These are phyloP conservation scores for Lactarius sanguifluus DNA, from an alignment of 768 basidiomycete genomes.

Conservation along the genomic window DNA sequence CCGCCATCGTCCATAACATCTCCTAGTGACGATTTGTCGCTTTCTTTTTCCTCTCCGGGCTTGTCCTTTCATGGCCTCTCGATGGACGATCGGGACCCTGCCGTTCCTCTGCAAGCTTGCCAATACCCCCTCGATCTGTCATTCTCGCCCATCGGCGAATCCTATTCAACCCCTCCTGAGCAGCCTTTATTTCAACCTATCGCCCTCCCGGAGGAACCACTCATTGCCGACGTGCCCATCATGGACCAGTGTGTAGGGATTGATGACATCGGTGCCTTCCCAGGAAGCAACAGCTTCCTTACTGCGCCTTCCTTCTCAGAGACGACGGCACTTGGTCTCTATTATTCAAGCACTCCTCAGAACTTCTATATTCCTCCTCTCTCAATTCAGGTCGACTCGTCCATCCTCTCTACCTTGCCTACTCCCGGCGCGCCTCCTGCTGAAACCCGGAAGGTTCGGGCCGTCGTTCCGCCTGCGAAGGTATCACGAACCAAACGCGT, in stretches of 20 bases:
- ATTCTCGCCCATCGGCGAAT: not conserved
- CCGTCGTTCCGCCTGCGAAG: not conserved
- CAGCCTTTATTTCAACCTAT: not conserved
- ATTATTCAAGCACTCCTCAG: constrained; percentile 1
- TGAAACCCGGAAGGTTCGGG: constrained; percentile 7
- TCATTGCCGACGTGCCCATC: not conserved
- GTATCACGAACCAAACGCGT: not conserved
- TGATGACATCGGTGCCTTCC: not conserved
- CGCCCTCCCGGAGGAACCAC: not conserved
- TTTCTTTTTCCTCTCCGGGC: not conserved
- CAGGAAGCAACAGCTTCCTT: not conserved
- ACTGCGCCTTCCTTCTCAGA: not conserved
- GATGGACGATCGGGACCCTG: not conserved
- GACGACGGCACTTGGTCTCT: constrained; percentile 18
- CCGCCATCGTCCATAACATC: constrained; percentile 13
- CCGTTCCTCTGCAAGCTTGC: not conserved
- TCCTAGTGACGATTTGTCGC: not conserved
- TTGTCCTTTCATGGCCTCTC: constrained; percentile 1
- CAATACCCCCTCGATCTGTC: not conserved
- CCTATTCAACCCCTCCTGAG: not conserved
- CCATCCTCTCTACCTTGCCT: not conserved
- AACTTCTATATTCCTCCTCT: not conserved
- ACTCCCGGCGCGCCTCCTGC: not conserved
- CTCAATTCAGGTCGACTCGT: not conserved
- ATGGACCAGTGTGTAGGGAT: not conserved